Conservation (phyloP, 2,329 filamentous ascomycete genomes). For the Aspergillus sclerotialis region DNA sequence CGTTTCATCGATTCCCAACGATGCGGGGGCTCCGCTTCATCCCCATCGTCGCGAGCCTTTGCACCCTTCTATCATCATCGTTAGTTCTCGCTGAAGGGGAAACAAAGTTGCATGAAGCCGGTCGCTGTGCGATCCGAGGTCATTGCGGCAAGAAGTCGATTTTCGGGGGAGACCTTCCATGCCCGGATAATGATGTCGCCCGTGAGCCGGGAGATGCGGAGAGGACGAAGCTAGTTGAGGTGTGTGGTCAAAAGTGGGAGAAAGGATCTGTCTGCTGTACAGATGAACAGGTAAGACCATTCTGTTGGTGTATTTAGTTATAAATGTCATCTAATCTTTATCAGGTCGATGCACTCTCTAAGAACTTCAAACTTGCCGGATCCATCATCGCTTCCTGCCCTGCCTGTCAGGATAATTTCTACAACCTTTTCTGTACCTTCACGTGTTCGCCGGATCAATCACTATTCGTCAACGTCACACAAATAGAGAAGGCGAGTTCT, state of each 20-base stretch:
- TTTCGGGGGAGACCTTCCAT: slow-evolving; percentile 85
- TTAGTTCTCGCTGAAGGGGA: slow-evolving; percentile 24
- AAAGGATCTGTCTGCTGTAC: slow-evolving; percentile 79
- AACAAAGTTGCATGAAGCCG: slow-evolving; percentile 65
- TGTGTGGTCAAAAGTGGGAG: slow-evolving; percentile 85
- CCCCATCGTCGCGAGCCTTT: slow-evolving; percentile 18
- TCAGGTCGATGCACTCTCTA: slow-evolving; percentile 70
- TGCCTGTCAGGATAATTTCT: slow-evolving; percentile 97
- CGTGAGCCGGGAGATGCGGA: slow-evolving; percentile 64
- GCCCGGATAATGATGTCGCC: slow-evolving; percentile 82
- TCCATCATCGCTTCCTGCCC: slow-evolving; percentile 88
- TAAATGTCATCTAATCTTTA: slow-evolving; percentile 3
- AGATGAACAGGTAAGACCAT: slow-evolving; percentile 62
- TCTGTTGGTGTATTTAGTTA: not conserved
- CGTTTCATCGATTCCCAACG: slow-evolving; percentile 5
- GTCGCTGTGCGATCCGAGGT: slow-evolving; percentile 82
- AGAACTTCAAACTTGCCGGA: slow-evolving; percentile 79
- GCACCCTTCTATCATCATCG: slow-evolving; percentile 18
- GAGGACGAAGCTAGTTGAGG: slow-evolving; percentile 68
- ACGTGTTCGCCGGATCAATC: slow-evolving; percentile 97
- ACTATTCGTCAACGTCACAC: slow-evolving; percentile 86
- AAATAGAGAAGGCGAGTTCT: slow-evolving; percentile 50
- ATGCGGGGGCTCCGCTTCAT: slow-evolving; percentile 27
- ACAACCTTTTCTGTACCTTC: slow-evolving; percentile 95
- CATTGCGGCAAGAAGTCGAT: slow-evolving; percentile 87